A percentile compares a stretch with the other conserved stretches of the same genome.
phyloP scores from a whole-genome alignment of 1,284 basidiomycete genomes.

The Retiboletus fuscus region DNA sequence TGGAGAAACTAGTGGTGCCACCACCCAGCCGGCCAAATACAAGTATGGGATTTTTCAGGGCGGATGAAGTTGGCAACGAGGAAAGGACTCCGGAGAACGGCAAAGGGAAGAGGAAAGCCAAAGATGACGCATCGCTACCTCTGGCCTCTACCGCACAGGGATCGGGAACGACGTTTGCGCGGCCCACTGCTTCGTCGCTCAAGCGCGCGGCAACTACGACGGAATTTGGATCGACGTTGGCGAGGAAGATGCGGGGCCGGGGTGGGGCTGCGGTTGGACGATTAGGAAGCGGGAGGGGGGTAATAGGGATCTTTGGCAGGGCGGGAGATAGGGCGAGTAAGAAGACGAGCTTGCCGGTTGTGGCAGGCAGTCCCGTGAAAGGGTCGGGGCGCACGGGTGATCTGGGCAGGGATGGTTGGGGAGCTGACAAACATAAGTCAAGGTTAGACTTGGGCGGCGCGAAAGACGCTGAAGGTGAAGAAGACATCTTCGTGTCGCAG shows the following conservation, averaged over 20 bases:
- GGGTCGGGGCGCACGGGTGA: conserved; percentile 37
- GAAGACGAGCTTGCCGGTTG: conserved; percentile 71
- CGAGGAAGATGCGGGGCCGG: too few relatives aligned
- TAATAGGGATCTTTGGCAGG: conserved; percentile 44
- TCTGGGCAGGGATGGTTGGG: conserved; percentile 10
- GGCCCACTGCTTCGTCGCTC: conserved; percentile 50
- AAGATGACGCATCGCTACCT: too few relatives aligned
- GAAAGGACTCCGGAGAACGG: conserved; percentile 32
- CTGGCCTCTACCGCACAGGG: conserved; percentile 16
- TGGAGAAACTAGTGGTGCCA: conserved; percentile 74
- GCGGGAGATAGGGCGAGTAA: too few relatives aligned
- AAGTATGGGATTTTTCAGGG: conserved; percentile 68
- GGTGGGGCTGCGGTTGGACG: conserved; percentile 10
- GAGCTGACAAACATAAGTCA: too few relatives aligned
- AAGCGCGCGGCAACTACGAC: too few relatives aligned
- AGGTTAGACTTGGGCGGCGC: conserved; percentile 8
- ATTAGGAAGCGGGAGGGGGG: conserved; percentile 34
- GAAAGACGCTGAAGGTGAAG: conserved; percentile 40
- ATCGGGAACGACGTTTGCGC: conserved; percentile 37
- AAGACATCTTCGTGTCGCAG: conserved; percentile 42
- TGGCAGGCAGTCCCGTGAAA: too few relatives aligned
- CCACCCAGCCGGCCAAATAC: too few relatives aligned
- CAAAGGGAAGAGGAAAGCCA: too few relatives aligned
- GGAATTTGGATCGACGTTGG: conserved; percentile 24
- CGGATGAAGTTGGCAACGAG: conserved; percentile 31